Evolutionary conservation across 2,329 filamentous ascomycete genomes (phyloP).

Genomic region (Colletotrichum gloeosporioides): DNA sequence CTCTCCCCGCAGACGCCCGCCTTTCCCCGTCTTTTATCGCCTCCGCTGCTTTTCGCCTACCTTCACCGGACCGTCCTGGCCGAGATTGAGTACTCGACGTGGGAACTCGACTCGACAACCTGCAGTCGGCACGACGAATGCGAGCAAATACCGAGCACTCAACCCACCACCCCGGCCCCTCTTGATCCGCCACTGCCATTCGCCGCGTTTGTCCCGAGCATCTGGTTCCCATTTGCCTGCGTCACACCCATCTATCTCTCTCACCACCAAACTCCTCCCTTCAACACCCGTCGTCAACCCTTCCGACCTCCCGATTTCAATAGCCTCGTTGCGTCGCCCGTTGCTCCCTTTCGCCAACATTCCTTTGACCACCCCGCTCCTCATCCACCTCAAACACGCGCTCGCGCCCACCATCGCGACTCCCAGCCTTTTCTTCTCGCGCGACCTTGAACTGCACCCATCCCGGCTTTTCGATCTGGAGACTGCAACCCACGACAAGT

Average conservation of each 20-base stretch:
- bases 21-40: not conserved
- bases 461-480: conserved; percentile 6
- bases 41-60: not conserved
- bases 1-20: not conserved
- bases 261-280: not conserved
- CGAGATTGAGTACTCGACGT: not conserved
- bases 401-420: not conserved
- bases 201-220: conserved; percentile 18
- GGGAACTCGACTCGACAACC: not conserved
- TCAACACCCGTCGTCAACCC: not conserved
- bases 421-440: not conserved
- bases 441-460: not conserved
- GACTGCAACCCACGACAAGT: not conserved
- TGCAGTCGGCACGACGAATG: conserved; percentile 1
- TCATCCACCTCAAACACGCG: not conserved
- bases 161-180: conserved; percentile 7
- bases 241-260: conserved; percentile 14
- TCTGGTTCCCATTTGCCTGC: conserved; percentile 13
- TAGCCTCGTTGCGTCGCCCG: not conserved
- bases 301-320: not conserved
- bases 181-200: conserved; percentile 11
- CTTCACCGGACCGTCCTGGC: not conserved
- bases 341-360: conserved; percentile 13
- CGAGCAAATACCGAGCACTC: conserved; percentile 9
- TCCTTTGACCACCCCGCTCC: not conserved